Evolutionary conservation across 2,329 filamentous ascomycete species (phyloP).

Genomic region (Sclerotinia trifoliorum): DNA sequence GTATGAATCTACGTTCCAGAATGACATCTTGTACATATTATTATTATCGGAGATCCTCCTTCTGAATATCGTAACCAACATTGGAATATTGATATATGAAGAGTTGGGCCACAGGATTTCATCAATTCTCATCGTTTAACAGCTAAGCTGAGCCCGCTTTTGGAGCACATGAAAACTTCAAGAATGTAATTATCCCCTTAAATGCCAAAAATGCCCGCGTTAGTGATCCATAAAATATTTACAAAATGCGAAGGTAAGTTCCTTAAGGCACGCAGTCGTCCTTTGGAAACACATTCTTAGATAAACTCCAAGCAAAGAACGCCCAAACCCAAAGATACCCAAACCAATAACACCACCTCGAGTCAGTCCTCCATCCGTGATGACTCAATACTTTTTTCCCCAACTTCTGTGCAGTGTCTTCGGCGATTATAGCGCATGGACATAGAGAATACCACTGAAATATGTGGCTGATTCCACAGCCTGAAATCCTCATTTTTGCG

Average conservation of each 20-base stretch:
- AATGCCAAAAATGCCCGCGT: no score
- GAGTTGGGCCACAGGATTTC: not conserved
- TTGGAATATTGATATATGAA: not conserved
- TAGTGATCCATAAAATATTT: no score
- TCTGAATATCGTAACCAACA: not conserved
- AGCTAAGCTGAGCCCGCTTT: not conserved
- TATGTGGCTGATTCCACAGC: constrained; percentile 11
- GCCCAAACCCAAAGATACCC: constrained; percentile 13
- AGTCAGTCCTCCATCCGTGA: not conserved
- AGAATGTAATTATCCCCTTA: not conserved
- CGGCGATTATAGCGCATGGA: constrained; percentile 1
- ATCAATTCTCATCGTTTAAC: not conserved
- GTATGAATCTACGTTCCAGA: not conserved
- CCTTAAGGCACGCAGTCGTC: not conserved
- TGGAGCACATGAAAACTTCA: no score
- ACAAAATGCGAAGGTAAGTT: not conserved
- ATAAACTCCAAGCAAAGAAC: constrained; percentile 14
- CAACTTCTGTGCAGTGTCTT: not conserved
- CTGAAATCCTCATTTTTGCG: not conserved
- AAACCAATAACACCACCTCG: constrained; percentile 10
- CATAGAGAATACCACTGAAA: constrained; percentile 10
- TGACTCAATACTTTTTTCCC: not conserved
- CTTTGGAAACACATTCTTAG: constrained; percentile 6
- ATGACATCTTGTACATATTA: no score
- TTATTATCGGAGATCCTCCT: not conserved